Evolutionary conservation across 1,284 basidiomycete species (phyloP), one percentile per base, ranked within the genome.

Genomic region (Anthracocystis setariae): DNA sequence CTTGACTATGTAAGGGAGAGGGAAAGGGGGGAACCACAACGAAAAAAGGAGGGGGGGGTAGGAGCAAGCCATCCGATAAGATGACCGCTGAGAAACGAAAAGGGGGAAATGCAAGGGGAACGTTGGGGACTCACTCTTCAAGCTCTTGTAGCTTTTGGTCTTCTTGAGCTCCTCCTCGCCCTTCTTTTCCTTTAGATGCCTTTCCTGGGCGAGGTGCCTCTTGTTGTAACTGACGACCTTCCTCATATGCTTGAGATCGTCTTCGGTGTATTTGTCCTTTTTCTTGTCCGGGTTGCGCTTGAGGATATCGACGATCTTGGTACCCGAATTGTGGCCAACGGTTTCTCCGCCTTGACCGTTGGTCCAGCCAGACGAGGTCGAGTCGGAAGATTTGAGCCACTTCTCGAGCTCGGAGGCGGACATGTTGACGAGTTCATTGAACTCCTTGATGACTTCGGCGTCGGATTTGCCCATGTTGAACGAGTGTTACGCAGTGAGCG

Each of bases 351-450:
- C 54, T 2, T 63, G 55, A 47, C 62, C 64, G 68, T 79, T 78
- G 40, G 78, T 80, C 54, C 71, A 77, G 39, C 62, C 77, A 24
- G 66, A 70, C 17, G 70, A 55, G 37, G 74, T 62, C 2, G 73
- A 76, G 32, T 76, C 73, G 18, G 60, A 46, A 23, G 77, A 76
- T 47, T 79, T 76, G 66, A 83, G 77, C 80, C 81, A 82, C 17
- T 75, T 73, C 24, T 71, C 58, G 25, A 83, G 67, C 47, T 80
- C 78, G 32, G 60, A 46, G 23, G 78, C 68, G 13, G 75, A 66
- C 80, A 83, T 82, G 76, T 83, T 83, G 63, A 83, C 82, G 24
- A 75, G 66, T 57, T 76, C 63, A 55, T 75, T 70, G 69, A 78
- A 78, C 64, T 77, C 75, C n/a, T 62, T 57, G 59, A 77, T 70